These are phyloP conservation scores for Talaromyces borbonicus DNA, from an alignment of 495 filamentous ascomycete species.

Conservation along the genomic window DNA sequence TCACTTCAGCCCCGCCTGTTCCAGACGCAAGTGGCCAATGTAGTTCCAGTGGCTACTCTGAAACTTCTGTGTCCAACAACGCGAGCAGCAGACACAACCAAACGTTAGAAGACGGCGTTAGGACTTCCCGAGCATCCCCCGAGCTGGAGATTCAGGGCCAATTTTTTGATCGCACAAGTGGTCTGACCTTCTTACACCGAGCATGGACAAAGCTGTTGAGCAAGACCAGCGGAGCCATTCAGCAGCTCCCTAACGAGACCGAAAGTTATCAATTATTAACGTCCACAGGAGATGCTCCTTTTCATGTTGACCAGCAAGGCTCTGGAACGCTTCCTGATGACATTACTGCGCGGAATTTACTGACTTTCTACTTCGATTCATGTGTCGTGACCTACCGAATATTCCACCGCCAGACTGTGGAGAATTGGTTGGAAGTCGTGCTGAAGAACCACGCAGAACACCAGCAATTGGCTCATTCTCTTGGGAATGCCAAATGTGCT, in stretches of 20 bases:
- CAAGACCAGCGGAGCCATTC: constrained; percentile 3
- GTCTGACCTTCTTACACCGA: constrained; percentile 16
- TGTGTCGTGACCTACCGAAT: constrained; percentile 17
- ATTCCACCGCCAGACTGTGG: constrained; percentile 13
- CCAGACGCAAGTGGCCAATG: not conserved
- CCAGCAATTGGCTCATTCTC: not conserved
- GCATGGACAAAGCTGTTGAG: constrained; percentile 15
- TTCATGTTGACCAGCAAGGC: not conserved
- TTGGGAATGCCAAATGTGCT: constrained; percentile 11
- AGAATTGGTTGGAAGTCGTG: constrained; percentile 12
- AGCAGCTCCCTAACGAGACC: not conserved
- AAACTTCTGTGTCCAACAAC: not conserved
- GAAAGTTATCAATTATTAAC: not conserved
- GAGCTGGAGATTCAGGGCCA: constrained; percentile 15
- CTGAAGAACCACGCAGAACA: constrained; percentile 6
- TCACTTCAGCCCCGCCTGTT: not conserved
- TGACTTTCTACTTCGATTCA: constrained; percentile 13
- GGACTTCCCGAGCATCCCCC: constrained; percentile 3
- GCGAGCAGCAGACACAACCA: not conserved
- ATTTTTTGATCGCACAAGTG: constrained; percentile 15
- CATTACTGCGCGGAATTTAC: constrained; percentile 4
- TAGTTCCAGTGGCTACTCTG: not conserved
- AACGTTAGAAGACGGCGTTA: not conserved
- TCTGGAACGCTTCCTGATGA: constrained; percentile 6
- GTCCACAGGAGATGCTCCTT: not conserved